These are phyloP conservation scores for Phaffia tasmanica DNA, from an alignment of 768 basidiomycete species.

Conservation along the genomic window DNA sequence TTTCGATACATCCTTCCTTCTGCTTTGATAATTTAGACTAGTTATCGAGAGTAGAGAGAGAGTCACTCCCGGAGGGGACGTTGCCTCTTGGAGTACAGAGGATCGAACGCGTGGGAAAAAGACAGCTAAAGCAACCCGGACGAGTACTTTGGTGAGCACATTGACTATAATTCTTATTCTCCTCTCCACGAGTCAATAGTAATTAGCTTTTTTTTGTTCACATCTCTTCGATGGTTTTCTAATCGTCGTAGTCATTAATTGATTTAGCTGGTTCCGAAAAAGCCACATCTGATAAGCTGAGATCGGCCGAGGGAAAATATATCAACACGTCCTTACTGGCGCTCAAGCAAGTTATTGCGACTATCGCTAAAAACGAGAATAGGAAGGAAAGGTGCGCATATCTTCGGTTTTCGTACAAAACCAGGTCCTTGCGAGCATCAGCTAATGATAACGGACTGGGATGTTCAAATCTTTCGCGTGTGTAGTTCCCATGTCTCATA, in stretches of 20 bases:
- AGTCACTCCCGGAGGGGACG: constrained; percentile 9
- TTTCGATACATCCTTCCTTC: too few relatives aligned
- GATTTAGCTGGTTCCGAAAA: constrained; percentile 95
- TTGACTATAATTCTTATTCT: constrained; percentile 16
- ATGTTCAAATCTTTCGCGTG: background rate
- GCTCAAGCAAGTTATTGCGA: constrained; percentile 21
- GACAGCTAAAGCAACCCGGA: constrained; percentile 33
- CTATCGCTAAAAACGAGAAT: constrained; percentile 24
- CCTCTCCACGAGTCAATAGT: background rate
- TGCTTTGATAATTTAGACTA: background rate
- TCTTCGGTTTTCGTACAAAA: background rate
- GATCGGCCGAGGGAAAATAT: constrained; percentile 91
- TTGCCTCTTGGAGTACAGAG: constrained; percentile 11
- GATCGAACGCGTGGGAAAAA: constrained; percentile 22
- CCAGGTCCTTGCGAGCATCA: background rate
- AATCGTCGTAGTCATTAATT: constrained; percentile 58
- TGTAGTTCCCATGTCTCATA: background rate
- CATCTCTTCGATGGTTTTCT: background rate
- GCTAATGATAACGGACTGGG: background rate
- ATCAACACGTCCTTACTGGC: constrained; percentile 52
- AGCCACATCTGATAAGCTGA: constrained; percentile 87
- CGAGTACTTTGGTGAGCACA: constrained; percentile 31
- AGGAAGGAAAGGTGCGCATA: constrained; percentile 18
- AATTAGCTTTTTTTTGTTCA: background rate
- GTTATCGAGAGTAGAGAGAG: constrained; percentile 24